Percentiles rank a stretch among this genome's conserved stretches.
These are phyloP conservation scores for Lanmaoa pseudosensibilis DNA, from an alignment of 768 basidiomycete genomes.

Conservation along the genomic window DNA sequence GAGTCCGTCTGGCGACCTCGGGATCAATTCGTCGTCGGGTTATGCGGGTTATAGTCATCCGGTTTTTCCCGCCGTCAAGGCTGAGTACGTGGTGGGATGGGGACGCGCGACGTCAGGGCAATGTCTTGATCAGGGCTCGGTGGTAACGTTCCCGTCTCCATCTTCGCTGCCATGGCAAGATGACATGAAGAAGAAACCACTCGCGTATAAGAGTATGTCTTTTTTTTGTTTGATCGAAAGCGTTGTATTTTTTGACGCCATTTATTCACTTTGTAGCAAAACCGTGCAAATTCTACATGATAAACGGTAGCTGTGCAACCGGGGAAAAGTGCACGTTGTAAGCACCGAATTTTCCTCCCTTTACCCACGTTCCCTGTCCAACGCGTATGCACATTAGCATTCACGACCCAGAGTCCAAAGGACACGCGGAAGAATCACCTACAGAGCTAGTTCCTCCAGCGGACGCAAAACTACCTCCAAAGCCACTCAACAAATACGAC, in stretches of 20 bases:
- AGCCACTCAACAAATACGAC: constrained; percentile 32
- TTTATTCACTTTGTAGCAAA: constrained; percentile 43
- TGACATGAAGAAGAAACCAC: constrained; percentile 18
- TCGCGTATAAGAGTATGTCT: constrained; percentile 33
- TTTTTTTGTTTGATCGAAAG: not conserved
- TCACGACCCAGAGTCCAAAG: constrained; percentile 36
- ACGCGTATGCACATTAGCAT: constrained; percentile 37
- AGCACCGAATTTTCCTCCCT: constrained; percentile 23
- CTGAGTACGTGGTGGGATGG: constrained; percentile 3
- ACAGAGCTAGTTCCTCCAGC: constrained; percentile 6
- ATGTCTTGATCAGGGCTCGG: not conserved
- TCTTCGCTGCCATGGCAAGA: constrained; percentile 13
- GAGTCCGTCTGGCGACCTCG: constrained; percentile 10
- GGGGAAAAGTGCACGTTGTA: constrained; percentile 62
- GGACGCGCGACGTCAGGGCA: constrained; percentile 12
- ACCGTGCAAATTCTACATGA: constrained; percentile 55
- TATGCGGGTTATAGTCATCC: constrained; percentile 14
- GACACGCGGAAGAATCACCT: not conserved
- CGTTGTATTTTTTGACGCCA: not conserved
- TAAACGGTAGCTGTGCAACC: constrained; percentile 48
- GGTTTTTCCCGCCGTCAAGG: constrained; percentile 14
- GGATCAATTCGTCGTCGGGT: constrained; percentile 10
- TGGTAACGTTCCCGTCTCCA: constrained; percentile 1
- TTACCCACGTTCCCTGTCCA: not conserved
- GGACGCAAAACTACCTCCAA: constrained; percentile 23